Conservation (phyloP, 2,329 filamentous ascomycete species). For the Aspergillus jensenii region DNA sequence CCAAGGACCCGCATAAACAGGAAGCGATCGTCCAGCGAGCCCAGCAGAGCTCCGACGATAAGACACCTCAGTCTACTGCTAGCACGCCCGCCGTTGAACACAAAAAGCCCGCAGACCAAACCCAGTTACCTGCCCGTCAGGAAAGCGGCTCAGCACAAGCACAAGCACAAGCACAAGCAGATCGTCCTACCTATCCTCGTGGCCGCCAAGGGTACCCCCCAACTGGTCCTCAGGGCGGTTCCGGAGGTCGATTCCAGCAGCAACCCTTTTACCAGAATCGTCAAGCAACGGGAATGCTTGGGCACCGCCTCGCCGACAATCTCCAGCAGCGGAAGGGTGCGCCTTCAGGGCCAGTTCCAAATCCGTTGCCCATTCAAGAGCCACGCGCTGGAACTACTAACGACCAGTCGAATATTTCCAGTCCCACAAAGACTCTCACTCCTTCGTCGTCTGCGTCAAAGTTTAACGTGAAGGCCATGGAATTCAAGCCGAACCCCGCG, state of each 20-base stretch:
- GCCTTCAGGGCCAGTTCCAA: constrained; percentile 45
- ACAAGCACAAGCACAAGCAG: constrained; percentile 39
- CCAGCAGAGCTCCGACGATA: constrained; percentile 67
- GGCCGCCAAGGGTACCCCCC: constrained; percentile 48
- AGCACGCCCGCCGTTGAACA: constrained; percentile 45
- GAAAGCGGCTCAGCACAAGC: constrained; percentile 37
- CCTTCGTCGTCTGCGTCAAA: constrained; percentile 54
- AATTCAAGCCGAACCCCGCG: constrained; percentile 83
- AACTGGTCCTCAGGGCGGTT: constrained; percentile 47
- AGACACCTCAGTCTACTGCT: constrained; percentile 46
- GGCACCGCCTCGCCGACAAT: constrained; percentile 53
- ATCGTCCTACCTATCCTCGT: constrained; percentile 50
- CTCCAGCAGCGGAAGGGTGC: constrained; percentile 53
- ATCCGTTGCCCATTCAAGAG: constrained; percentile 62
- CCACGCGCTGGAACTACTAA: constrained; percentile 68
- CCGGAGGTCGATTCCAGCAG: constrained; percentile 40
- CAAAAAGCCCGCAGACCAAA: constrained; percentile 53
- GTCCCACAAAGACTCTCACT: constrained; percentile 49
- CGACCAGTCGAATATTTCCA: constrained; percentile 51
- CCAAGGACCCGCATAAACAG: constrained; percentile 94
- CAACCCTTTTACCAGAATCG: constrained; percentile 45
- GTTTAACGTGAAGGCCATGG: constrained; percentile 64
- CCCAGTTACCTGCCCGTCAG: constrained; percentile 49
- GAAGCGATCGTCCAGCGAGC: constrained; percentile 89
- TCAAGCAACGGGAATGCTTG: constrained; percentile 46